These are phyloP conservation scores for Mortierella hygrophila DNA, from an alignment of 192 early-diverging fungal genomes.

Conservation along the genomic window DNA sequence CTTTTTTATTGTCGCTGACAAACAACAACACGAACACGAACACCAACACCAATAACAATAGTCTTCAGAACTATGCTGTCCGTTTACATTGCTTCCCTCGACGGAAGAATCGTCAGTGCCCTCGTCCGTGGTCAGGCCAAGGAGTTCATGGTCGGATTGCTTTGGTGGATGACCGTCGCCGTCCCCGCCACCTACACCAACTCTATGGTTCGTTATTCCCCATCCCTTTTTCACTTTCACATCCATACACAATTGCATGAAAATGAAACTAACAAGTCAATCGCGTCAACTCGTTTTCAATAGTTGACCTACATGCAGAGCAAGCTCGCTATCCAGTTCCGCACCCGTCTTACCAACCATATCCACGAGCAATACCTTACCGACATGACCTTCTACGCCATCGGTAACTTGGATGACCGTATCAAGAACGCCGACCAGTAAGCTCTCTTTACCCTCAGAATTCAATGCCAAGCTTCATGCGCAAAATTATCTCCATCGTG, in stretches of 20 bases:
- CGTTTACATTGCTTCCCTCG: constrained; percentile 90
- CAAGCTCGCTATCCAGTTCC: constrained; percentile 83
- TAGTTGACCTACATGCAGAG: constrained; percentile 82
- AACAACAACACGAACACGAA: background rate
- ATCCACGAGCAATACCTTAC: constrained; percentile 88
- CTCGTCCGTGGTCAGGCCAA: constrained; percentile 80
- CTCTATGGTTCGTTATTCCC: constrained; percentile 68
- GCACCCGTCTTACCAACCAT: constrained; percentile 89
- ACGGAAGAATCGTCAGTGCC: constrained; percentile 87
- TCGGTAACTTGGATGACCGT: constrained; percentile 93
- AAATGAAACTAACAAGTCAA: background rate
- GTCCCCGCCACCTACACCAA: constrained; percentile 98
- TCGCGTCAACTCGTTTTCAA: background rate
- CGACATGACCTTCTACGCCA: constrained; percentile 95
- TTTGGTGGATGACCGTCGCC: constrained; percentile 94
- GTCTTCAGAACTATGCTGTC: constrained; percentile 92
- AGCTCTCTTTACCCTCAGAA: background rate
- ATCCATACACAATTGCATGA: background rate
- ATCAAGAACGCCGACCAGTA: constrained; percentile 92
- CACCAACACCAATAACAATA: constrained; percentile 7
- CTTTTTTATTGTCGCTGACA: constrained; percentile 13
- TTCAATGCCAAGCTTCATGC: background rate
- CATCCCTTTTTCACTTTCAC: background rate
- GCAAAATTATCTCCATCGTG: background rate
- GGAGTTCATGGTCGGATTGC: constrained; percentile 87